Conservation (phyloP, 495 filamentous ascomycete species). For the Aspergillus leporis region DNA sequence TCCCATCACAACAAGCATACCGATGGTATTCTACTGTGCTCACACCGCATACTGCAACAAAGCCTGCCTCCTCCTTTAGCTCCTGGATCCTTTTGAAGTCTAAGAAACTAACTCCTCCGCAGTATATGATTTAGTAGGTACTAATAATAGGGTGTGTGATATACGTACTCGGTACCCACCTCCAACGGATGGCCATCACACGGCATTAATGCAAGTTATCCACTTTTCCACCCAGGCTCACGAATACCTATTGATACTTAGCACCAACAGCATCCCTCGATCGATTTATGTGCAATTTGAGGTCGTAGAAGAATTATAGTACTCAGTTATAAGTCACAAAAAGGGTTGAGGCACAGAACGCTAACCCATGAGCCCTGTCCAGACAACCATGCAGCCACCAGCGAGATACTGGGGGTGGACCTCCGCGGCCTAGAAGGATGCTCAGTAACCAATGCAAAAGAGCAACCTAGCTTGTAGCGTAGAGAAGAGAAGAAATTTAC, state of each 20-base stretch:
- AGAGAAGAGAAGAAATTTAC: constrained; percentile 4
- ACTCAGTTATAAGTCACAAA: too few species aligned
- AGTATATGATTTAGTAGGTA: not conserved
- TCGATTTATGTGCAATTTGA: not conserved
- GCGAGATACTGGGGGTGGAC: constrained; percentile 17
- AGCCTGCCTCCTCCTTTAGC: not conserved
- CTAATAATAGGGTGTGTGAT: not conserved
- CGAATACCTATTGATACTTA: not conserved
- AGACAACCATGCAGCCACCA: constrained; percentile 24
- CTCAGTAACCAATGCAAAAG: not conserved
- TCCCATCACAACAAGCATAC: too few species aligned
- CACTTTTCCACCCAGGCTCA: not conserved
- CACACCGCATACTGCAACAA: not conserved
- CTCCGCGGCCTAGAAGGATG: constrained; percentile 5
- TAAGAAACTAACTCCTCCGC: not conserved
- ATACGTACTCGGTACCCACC: not conserved
- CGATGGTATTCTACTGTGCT: too few species aligned
- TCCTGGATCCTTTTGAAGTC: not conserved
- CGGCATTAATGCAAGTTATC: not conserved
- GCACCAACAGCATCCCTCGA: not conserved
- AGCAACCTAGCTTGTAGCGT: not conserved
- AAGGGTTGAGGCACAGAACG: not conserved
- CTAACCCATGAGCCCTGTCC: constrained; percentile 14
- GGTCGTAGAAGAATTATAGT: not conserved
- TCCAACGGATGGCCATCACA: not conserved